Conservation (phyloP, 2,329 filamentous ascomycete species). For the Neoascochyta sp. region DNA sequence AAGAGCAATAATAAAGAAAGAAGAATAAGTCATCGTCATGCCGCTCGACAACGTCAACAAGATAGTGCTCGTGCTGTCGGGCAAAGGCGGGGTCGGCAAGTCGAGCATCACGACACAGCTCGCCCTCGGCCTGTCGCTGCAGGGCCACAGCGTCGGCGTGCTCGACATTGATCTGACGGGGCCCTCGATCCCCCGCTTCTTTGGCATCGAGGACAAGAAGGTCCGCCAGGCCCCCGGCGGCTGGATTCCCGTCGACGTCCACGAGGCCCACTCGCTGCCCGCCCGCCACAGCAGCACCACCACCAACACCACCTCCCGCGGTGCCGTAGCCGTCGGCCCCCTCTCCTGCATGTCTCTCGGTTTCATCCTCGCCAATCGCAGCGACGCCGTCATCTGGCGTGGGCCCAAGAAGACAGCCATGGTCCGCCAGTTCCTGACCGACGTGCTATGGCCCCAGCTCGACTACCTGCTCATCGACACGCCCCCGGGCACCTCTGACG, state of each 20-base stretch:
- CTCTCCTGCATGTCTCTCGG: slow-evolving; percentile 88
- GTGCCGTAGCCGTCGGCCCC: slow-evolving; percentile 51
- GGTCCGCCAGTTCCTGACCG: slow-evolving; percentile 92
- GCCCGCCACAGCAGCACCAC: slow-evolving; percentile 9
- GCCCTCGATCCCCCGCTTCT: slow-evolving; percentile 91
- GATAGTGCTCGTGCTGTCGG: slow-evolving; percentile 81
- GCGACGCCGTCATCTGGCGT: slow-evolving; percentile 93
- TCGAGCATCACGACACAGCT: slow-evolving; percentile 97
- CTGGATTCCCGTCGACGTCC: slow-evolving; percentile 86
- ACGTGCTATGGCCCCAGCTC: slow-evolving; percentile 81
- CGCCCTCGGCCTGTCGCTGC: slow-evolving; percentile 79
- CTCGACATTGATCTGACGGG: slow-evolving; percentile 96
- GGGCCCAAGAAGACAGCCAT: slow-evolving; percentile 99
- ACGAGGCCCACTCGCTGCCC: slow-evolving; percentile 50
- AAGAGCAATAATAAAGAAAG: no score
- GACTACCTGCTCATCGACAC: slow-evolving; percentile 95
- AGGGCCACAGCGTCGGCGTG: slow-evolving; percentile 86
- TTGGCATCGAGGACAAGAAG: slow-evolving; percentile 82
- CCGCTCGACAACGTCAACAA: slow-evolving; percentile 69
- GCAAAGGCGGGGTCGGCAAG: slow-evolving; percentile 97
- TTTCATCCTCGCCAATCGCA: slow-evolving; percentile 77
- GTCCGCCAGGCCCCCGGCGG: slow-evolving; percentile 88
- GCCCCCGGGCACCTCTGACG: slow-evolving; percentile 91
- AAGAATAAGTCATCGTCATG: no score
- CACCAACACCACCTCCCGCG: slow-evolving; percentile 6